These are phyloP conservation scores for Cercophora samala DNA, from an alignment of 495 filamentous ascomycete species.

Conservation along the genomic window DNA sequence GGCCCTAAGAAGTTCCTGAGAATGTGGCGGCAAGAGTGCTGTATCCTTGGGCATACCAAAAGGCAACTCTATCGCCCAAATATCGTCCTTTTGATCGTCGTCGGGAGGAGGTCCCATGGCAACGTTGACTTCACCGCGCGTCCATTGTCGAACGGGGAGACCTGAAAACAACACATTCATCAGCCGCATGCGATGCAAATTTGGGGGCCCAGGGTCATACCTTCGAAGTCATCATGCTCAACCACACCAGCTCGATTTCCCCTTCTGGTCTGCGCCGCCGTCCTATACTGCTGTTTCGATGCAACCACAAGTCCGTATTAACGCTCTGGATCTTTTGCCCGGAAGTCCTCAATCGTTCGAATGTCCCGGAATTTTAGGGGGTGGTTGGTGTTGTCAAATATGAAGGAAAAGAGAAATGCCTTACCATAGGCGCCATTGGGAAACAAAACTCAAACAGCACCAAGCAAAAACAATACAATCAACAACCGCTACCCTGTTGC, in stretches of 20 bases:
- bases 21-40: conserved; percentile 71
- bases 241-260: conserved; percentile 68
- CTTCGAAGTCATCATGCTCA: conserved; percentile 95
- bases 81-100: conserved; percentile 47
- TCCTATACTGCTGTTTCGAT: conserved; percentile 42
- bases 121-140: conserved; percentile 65
- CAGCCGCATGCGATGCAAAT: not conserved
- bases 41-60: conserved; percentile 83
- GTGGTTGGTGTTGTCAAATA: not conserved
- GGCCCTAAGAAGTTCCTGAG: conserved; percentile 78
- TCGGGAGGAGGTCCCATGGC: conserved; percentile 61
- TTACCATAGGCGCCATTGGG: conserved; percentile 34
- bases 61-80: conserved; percentile 57
- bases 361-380: not conserved
- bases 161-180: conserved; percentile 36
- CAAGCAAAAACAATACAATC: not conserved
- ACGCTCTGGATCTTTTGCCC: not conserved
- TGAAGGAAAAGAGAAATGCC: conserved; percentile 1
- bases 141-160: conserved; percentile 89
- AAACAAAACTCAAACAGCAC: not conserved
- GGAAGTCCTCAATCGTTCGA: not conserved
- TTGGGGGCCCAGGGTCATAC: conserved; percentile 16
- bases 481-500: not conserved
- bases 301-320: conserved; percentile 3
- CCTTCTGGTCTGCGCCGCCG: conserved; percentile 63